phyloP scores from a whole-genome alignment of 1,284 basidiomycete species.

The Melampsora larici-populina region DNA sequence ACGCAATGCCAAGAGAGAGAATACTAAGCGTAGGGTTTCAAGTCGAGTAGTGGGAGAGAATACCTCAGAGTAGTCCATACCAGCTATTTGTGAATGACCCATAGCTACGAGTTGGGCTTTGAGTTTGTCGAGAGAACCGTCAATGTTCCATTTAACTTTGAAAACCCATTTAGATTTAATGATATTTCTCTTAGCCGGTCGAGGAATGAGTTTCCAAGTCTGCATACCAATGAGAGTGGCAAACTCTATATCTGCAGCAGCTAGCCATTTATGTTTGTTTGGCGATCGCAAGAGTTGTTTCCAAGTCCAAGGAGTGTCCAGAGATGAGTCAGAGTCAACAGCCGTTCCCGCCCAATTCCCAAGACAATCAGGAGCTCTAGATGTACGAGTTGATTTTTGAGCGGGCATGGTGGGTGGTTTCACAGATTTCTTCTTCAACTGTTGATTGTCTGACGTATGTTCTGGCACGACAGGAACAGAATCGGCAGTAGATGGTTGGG shows the following conservation, averaged over 20 bases:
- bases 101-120: constrained; percentile 21
- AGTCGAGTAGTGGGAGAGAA: constrained; percentile 20
- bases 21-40: constrained; percentile 1
- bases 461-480: no score
- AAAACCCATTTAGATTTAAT: constrained; percentile 29
- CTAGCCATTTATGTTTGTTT: not conserved
- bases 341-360: no score
- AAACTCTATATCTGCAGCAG: not conserved
- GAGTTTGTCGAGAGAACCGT: not conserved
- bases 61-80: no score
- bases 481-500: no score
- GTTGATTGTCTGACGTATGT: no score
- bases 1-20: constrained; percentile 5
- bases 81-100: constrained; percentile 40
- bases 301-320: no score
- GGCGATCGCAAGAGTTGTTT: not conserved
- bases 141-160: constrained; percentile 1
- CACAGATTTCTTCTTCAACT: no score
- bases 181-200: not conserved
- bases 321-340: no score
- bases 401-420: no score
- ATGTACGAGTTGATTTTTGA: no score
- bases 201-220: not conserved
- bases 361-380: no score
- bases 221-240: not conserved